A percentile compares a stretch with the other conserved stretches of the same genome.
Conservation (phyloP, 306 rosid genomes). For the Cercis canadensis region DNA sequence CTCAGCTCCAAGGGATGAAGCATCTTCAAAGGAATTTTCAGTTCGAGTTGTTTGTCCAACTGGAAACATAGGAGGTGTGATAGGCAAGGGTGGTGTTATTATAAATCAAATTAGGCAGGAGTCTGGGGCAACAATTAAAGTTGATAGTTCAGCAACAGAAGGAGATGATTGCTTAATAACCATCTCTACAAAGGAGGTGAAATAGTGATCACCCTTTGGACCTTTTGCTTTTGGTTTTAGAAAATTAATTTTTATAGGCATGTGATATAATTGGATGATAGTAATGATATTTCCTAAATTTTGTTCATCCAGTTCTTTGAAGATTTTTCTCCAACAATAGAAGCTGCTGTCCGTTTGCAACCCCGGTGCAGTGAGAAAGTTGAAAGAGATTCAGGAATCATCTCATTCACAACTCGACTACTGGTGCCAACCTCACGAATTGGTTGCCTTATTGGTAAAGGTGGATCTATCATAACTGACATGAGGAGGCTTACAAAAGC, state of each 20-base stretch:
- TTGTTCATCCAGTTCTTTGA: conserved; percentile 76
- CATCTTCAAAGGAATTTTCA: conserved; percentile 83
- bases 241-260: conserved; percentile 2
- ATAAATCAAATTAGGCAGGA: conserved; percentile 98
- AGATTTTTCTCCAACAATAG: conserved; percentile 83
- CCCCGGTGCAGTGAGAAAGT: conserved; percentile 94
- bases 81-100: conserved; percentile 94
- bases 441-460: conserved; percentile 99
- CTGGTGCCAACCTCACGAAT: conserved; percentile 90
- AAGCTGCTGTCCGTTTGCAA: conserved; percentile 95
- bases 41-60: conserved; percentile 87
- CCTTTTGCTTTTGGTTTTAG: background rate
- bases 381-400: conserved; percentile 96
- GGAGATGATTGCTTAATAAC: conserved; percentile 87
- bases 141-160: conserved; percentile 89
- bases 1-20: conserved; percentile 89
- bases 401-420: conserved; percentile 91
- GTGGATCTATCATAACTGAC: conserved; percentile 94
- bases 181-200: conserved; percentile 90
- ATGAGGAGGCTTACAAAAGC: conserved; percentile 94
- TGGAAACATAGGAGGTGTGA: conserved; percentile 92
- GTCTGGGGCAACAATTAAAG: conserved; percentile 88
- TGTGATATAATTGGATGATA: conserved; percentile 9
- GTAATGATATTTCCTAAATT: conserved; percentile 32
- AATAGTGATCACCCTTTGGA: conserved; percentile 10